Evolutionary conservation across 2,329 filamentous ascomycete genomes (phyloP), one percentile per base, ranked within the genome.

Genomic region (Zymoseptoria brevis): DNA sequence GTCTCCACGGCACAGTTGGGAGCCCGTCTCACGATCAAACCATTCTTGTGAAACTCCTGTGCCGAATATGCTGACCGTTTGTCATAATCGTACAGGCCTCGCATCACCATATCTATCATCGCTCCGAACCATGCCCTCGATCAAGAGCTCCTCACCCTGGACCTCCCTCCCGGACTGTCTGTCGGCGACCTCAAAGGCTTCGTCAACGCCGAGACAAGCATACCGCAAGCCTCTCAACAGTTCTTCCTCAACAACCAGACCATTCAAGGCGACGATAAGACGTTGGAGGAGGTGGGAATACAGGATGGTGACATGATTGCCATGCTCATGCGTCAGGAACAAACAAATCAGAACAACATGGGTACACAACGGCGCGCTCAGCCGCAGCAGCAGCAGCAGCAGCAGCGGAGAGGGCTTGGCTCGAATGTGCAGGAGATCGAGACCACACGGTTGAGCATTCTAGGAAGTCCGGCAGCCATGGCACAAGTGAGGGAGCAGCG

Each of bases 261-360:
- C 50, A 84, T 99, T 57, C 82, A 79, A 66, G 87, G 91, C 75
- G 87, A 92, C 68, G 76, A 82, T 60, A 88, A 91, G 74, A 96
- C 91, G 2, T 83, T 99, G 71, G 84, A 91, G 66, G 82, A 93
- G 68, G 82, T 92, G 30, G 83, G 87, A 50, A 88, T 99, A 68
- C 83, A 80, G 54, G 90, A 97, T 75, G 90, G 90, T 57, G 94
- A 96, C 71, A 92, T 99, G 89, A 79, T 99, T 64, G 90, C 89
- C 29, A 83, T 97, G 66, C 88, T 96, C 72, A 87, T 96, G 71
- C 66, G 68, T 63, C 57, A 68, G 62, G 60, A 61, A 76, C 66
- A 81, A 80, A 76, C 77, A 77, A 56, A 79, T 79, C 64, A 79
- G 71, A 67, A 64, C 58, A 66, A 58, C 61, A 68, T 67, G 62